Evolutionary conservation across 352 stramenopile genomes (phyloP), one percentile per base, ranked within the genome.

Genomic region (Blastocystis sp.): DNA sequence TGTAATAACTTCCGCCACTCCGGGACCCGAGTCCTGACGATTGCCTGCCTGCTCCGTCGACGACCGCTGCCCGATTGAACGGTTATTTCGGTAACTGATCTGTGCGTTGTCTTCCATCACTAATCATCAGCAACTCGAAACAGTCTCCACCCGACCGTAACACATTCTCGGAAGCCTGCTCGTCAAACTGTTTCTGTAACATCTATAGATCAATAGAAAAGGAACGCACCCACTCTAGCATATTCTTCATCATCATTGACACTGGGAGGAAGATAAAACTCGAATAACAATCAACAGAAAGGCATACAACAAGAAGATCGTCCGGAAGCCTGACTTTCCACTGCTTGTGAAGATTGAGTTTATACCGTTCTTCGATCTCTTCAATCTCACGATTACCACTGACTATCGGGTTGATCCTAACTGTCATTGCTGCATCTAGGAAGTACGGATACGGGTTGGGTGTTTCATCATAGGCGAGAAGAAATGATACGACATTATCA

Each of bases 111-210:
- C n/a, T n/a, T n/a, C n/a, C n/a, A n/a, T n/a, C n/a, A n/a, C n/a
- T n/a, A n/a, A n/a, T n/a, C n/a, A n/a, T n/a, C n/a, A n/a, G n/a
- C n/a, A n/a, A n/a, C n/a, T n/a, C n/a, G n/a, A n/a, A n/a, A n/a
- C n/a, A n/a, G n/a, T n/a, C n/a, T n/a, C n/a, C n/a, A 34, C 42
- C 32, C 63, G 21, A 57, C 32, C 48, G 46, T 18, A 64, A n/a
- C 27, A 21, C 27, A 63, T 29, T 48, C 29, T 81, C 18, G 16
- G 69, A 64, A 11, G 69, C 69, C 42, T 81, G 69, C 34, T 81
- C 69, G 24, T 81, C 69, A 44, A 65, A 81, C 40, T 81, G 44
- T 16, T 81, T 81, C 27, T 81, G 69, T 42, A 81, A 64, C 42
- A n/a, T 9, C 69, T 81, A 81, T 21, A 40, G 2, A n/a, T 65